Conservation (phyloP, 2,329 filamentous ascomycete species). For the Amauroascus niger region DNA sequence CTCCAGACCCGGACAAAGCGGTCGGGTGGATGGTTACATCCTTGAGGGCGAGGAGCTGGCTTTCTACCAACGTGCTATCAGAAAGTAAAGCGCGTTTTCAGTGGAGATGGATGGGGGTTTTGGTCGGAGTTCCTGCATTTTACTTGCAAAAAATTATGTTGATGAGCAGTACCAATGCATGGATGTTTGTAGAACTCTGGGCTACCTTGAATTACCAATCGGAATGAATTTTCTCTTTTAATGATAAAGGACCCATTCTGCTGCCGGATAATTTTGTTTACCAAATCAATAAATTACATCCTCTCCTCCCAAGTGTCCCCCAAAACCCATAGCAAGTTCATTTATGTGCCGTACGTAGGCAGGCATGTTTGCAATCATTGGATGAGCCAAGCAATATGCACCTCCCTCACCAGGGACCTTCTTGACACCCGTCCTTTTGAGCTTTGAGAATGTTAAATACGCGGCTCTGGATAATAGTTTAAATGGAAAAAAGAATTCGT, state of each 20-base stretch:
- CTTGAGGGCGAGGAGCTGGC: constrained; percentile 98
- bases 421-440: too few species aligned
- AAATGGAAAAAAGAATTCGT: too few species aligned
- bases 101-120: constrained; percentile 17
- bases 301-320: too few species aligned
- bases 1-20: constrained; percentile 91
- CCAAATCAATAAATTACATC: too few species aligned
- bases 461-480: too few species aligned
- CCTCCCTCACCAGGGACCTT: too few species aligned
- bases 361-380: too few species aligned
- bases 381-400: too few species aligned
- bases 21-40: constrained; percentile 93
- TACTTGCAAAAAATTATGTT: constrained; percentile 25
- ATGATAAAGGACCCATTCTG: neutral
- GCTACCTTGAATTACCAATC: constrained; percentile 28
- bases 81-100: constrained; percentile 63
- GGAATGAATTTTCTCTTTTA: constrained; percentile 24
- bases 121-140: constrained; percentile 32
- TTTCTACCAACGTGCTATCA: constrained; percentile 99
- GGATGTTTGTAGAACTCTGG: constrained; percentile 35
- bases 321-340: too few species aligned
- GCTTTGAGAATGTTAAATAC: too few species aligned
- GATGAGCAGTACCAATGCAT: constrained; percentile 18
- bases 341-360: too few species aligned
- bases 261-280: too few species aligned